Base-by-base conservation (phyloP, 257 asterid genomes). In the Galeopsis tetrahit region DNA sequence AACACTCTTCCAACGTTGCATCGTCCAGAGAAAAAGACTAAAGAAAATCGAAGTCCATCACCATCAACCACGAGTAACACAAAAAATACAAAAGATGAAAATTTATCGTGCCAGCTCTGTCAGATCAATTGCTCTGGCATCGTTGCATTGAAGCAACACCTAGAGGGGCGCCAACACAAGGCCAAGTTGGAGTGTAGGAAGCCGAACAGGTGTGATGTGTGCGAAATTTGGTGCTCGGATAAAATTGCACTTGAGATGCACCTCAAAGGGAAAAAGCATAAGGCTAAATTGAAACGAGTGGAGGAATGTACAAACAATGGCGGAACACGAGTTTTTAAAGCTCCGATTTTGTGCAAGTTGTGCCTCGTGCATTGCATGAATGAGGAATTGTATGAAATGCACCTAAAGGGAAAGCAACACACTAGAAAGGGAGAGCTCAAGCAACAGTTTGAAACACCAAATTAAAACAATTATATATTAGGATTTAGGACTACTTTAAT, bases 241-340 rank as follows among this genome's bases (percentile, higher is more conserved):
- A 43, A 38, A 59, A 43, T 34, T 44, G 32, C 61, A 7, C 36
- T 89, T 28, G 51, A 55, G 4, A 38, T 78, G 72, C 94, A 87
- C 75, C 78, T 77, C n/a, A 71, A 64, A 39, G 96, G 94, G 39
- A 63, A 80, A 70, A 89, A 82, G 69, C 96, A 89, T 86, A 75
- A 77, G 80, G 81, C 82, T 7, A 89, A 80, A 63, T 9, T 85
- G 21, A 73, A 52, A 9, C 82, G 68, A 11, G 3, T 59, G 57
- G 78, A 79, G 40, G 57, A 14, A 0, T 56, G 75, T 13, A 63
- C 52, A 63, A 52, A 53, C 33, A 58, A 64, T 7, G 73, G 72
- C 1, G 73, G 66, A 11, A 35, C 68, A 10, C 39, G 13, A 4
- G 2, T 33, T 10, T 9, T 0, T 36, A 51, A 1, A 66, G 61